These are phyloP conservation scores for Amphicarpaea edgeworthii DNA, from an alignment of 306 rosid species.

Conservation along the genomic window DNA sequence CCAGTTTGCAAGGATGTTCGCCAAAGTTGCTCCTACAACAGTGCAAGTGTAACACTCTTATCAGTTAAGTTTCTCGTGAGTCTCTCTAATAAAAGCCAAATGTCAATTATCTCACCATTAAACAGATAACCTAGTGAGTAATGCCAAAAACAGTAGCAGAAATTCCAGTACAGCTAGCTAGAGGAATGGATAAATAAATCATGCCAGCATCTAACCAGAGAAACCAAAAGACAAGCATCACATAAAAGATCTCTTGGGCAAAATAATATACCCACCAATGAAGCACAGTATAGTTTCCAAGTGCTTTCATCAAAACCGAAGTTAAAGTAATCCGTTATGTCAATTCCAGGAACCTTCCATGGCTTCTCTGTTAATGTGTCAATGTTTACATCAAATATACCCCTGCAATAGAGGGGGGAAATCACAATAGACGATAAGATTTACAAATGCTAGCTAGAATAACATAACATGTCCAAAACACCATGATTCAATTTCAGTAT, in stretches of 20 bases:
- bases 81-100: constrained; percentile 38
- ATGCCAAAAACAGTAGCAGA: constrained; percentile 5
- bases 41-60: constrained; percentile 27
- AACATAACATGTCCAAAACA: neutral
- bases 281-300: constrained; percentile 73
- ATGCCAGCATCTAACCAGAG: constrained; percentile 38
- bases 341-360: constrained; percentile 67
- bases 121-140: constrained; percentile 30
- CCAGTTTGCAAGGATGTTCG: constrained; percentile 42
- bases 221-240: constrained; percentile 27
- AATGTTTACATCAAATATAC: constrained; percentile 62
- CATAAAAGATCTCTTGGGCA: constrained; percentile 18
- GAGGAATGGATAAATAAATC: constrained; percentile 19
- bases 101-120: constrained; percentile 25
- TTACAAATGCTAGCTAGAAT: constrained; percentile 5
- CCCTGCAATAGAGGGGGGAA: constrained; percentile 51
- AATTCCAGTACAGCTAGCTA: constrained; percentile 35
- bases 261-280: constrained; percentile 61
- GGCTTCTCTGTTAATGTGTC: constrained; percentile 68
- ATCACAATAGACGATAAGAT: constrained; percentile 31
- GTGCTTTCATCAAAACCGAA: constrained; percentile 72
- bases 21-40: constrained; percentile 58
- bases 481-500: constrained; percentile 4
- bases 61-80: constrained; percentile 16
- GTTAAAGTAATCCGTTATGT: constrained; percentile 72